phyloP scores from a whole-genome alignment of 495 filamentous ascomycete species.

The Aspergillus heteromorphus region DNA sequence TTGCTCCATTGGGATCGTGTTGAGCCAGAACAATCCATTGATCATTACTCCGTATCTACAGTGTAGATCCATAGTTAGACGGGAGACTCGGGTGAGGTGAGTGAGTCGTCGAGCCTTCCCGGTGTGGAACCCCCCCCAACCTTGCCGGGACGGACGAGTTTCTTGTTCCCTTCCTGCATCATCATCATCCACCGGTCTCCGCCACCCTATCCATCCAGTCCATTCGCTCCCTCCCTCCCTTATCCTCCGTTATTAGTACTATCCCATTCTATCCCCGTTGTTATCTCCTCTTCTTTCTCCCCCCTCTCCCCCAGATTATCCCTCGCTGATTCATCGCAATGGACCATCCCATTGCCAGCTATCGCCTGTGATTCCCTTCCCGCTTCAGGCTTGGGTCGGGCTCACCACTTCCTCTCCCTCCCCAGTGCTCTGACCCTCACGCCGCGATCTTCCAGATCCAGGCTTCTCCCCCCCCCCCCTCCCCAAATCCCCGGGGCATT shows the following conservation, averaged over 20 bases:
- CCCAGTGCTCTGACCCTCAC: conserved; percentile 21
- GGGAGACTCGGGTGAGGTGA: neutral
- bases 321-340: conserved; percentile 9
- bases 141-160: conserved; percentile 3
- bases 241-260: neutral
- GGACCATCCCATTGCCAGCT: conserved; percentile 11
- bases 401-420: conserved; percentile 4
- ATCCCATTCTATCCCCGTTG: neutral
- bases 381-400: conserved; percentile 17
- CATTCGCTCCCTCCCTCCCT: conserved; percentile 6
- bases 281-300: neutral
- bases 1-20: too few relatives aligned
- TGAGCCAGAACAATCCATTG: too few relatives aligned
- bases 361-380: conserved; percentile 18
- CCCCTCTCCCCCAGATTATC: neutral
- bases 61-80: too few relatives aligned
- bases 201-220: conserved; percentile 8
- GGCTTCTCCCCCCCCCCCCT: too few relatives aligned
- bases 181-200: conserved; percentile 4
- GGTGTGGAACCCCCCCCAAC: neutral
- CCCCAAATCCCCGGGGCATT: conserved; percentile 7
- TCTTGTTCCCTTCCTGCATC: conserved; percentile 1
- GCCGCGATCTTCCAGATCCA: conserved; percentile 8
- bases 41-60: too few relatives aligned
- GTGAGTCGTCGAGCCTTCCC: neutral